Percentiles rank a stretch among this genome's conserved stretches.
Conservation (phyloP, 2,329 filamentous ascomycete genomes). For the Dothistroma pini region DNA sequence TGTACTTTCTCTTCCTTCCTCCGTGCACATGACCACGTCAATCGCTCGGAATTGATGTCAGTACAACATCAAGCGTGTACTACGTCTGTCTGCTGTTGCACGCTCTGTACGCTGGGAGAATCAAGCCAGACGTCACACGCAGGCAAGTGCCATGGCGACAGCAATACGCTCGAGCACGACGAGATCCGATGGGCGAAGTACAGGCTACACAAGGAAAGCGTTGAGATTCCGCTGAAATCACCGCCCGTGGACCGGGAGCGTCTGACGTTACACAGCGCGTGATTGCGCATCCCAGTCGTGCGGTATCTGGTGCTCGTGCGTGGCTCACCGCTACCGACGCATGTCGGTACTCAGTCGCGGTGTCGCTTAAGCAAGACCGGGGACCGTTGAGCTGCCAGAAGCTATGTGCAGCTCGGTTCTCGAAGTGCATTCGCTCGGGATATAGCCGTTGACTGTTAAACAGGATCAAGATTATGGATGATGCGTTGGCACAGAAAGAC, state of each 20-base stretch:
- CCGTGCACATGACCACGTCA: background rate
- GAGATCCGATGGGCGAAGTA: background rate
- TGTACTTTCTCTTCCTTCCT: constrained; percentile 8
- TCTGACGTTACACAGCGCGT: background rate
- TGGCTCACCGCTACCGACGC: constrained; percentile 6
- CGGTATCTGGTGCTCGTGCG: constrained; percentile 9
- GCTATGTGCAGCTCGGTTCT: background rate
- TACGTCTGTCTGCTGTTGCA: background rate
- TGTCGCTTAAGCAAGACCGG: background rate
- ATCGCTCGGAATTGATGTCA: background rate
- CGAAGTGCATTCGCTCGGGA: background rate
- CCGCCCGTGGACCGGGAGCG: background rate
- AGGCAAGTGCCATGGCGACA: background rate
- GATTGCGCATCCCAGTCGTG: background rate
- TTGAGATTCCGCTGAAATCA: constrained; percentile 7
- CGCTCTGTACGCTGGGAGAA: background rate
- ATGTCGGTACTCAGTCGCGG: background rate
- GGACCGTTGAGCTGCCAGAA: background rate
- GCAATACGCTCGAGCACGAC: background rate
- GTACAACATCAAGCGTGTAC: background rate
- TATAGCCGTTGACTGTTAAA: constrained; percentile 6
- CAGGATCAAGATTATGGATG: constrained; percentile 82
- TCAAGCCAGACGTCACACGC: background rate
- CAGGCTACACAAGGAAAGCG: constrained; percentile 10
- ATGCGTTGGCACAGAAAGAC: constrained; percentile 65